Evolutionary conservation across 225 moss, liverwort and hornwort species (phyloP), one percentile per base, ranked within the genome.

Genomic region (Anthoceros angustus): DNA sequence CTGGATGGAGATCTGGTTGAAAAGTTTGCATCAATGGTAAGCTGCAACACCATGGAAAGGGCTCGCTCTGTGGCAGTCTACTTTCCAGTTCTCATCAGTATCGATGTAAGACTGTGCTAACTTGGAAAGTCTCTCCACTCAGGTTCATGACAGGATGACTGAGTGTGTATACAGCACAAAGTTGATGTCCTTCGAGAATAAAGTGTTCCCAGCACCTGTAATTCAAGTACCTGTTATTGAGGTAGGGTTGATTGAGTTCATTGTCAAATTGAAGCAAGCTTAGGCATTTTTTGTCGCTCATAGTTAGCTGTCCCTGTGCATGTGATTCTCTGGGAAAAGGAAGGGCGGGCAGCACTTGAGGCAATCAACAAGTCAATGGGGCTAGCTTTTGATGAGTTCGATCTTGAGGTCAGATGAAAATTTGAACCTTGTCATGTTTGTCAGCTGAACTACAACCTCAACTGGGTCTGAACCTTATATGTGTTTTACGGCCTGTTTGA

Each of bases 71-170:
- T 60, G 18, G n/a, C 25, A 63, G n/a, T 40, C 55, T 21, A 62
- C 4, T 9, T 16, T 7, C 18, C 7, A 7, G 42, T 62, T 62
- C 49, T 40, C 39, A 62, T 41, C 14, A 21, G 49, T 24, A 15
- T 4, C 4, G 25, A 9, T 38, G 26, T 12, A 1, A 25, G 6
- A 5, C 11, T 1, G 2, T 12, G 41, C 42, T 14, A 6, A 15
- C 18, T 49, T 64, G 18, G 41, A 43, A 42, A 9, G 16, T 9
- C 42, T 64, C 0, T n/a, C 66, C 20, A 42, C 45, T 11, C 75
- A 98, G 95, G 85, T 98, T 42, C 92, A 98, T 70, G 98, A 92
- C 79, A 86, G 92, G 69, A 98, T 98, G 92, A 98, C 98, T 9
- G 92, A 98, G 74, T 92, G 90, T 68, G 78, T 89, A 61, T 98